These are phyloP conservation scores for Nematocida sp. DNA, from an alignment of 371 early-diverging fungal species.

Conservation along the genomic window DNA sequence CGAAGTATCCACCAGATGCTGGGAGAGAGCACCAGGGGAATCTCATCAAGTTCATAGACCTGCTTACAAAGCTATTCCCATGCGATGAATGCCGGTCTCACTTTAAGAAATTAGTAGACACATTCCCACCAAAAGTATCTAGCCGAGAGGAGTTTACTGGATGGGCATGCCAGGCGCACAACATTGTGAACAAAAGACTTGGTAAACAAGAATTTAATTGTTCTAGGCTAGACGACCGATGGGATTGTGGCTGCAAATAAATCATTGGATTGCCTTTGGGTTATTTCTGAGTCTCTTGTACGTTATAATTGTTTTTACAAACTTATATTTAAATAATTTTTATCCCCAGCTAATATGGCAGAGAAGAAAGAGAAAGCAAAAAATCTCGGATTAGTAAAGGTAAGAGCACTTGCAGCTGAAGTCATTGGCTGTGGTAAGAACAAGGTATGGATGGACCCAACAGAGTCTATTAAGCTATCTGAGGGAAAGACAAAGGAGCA, in stretches of 20 bases:
- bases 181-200: constrained; percentile 85
- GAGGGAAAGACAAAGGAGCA: constrained; percentile 90
- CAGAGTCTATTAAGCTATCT: constrained; percentile 85
- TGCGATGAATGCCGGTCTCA: constrained; percentile 80
- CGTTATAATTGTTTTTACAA: background rate
- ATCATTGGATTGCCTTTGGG: background rate
- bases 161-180: constrained; percentile 92
- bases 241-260: constrained; percentile 73
- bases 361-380: constrained; percentile 57
- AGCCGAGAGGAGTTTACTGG: constrained; percentile 74
- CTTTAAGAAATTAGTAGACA: constrained; percentile 72
- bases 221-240: constrained; percentile 80
- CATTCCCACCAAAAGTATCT: constrained; percentile 79
- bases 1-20: constrained; percentile 87
- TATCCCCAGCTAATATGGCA: constrained; percentile 44
- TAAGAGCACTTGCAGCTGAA: constrained; percentile 78
- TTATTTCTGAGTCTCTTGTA: background rate
- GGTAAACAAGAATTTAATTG: constrained; percentile 89
- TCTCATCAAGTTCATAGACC: constrained; percentile 77
- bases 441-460: constrained; percentile 99
- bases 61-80: constrained; percentile 84
- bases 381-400: constrained; percentile 47
- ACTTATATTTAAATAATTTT: constrained; percentile 52
- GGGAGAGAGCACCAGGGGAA: constrained; percentile 75
- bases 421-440: constrained; percentile 95